Evolutionary conservation across 2,329 filamentous ascomycete species (phyloP).

Genomic region (Cytospora piceicola): DNA sequence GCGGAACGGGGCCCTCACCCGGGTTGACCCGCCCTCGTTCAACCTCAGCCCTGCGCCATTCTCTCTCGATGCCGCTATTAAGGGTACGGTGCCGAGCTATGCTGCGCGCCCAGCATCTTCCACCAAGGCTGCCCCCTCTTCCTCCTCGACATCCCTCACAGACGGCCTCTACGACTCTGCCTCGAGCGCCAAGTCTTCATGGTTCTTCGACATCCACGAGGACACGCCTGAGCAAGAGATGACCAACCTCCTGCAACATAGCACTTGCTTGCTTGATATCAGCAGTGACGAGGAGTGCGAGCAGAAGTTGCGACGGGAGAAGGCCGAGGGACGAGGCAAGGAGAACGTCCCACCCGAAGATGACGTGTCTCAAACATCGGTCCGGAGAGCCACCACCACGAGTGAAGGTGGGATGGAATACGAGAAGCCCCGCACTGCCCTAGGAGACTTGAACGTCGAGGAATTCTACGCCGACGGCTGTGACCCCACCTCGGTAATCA

Average conservation of each 20-base stretch:
- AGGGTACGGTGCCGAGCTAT: conserved; percentile 71
- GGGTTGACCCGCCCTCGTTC: conserved; percentile 72
- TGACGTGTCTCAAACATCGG: conserved; percentile 63
- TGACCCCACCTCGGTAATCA: conserved; percentile 63
- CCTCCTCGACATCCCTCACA: not conserved
- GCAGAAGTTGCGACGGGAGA: conserved; percentile 54
- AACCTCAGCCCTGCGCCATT: conserved; percentile 65
- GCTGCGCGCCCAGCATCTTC: conserved; percentile 46
- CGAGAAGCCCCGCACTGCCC: conserved; percentile 66
- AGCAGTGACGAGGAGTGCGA: conserved; percentile 81
- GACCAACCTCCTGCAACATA: conserved; percentile 91
- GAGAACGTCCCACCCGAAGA: conserved; percentile 85
- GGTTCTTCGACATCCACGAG: conserved; percentile 95
- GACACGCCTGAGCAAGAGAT: conserved; percentile 89
- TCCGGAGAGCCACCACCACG: conserved; percentile 39
- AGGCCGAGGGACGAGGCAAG: conserved; percentile 73
- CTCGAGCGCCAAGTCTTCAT: conserved; percentile 63
- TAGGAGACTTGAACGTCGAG: conserved; percentile 68
- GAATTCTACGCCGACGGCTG: conserved; percentile 71
- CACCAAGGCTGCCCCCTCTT: conserved; percentile 34
- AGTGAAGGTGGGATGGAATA: conserved; percentile 53
- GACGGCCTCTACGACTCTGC: conserved; percentile 38
- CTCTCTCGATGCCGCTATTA: conserved; percentile 82
- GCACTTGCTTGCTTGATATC: conserved; percentile 84
- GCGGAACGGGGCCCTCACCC: conserved; percentile 65